Conservation (phyloP, 768 basidiomycete species). For the Tylopilus vinaceipallidus region DNA sequence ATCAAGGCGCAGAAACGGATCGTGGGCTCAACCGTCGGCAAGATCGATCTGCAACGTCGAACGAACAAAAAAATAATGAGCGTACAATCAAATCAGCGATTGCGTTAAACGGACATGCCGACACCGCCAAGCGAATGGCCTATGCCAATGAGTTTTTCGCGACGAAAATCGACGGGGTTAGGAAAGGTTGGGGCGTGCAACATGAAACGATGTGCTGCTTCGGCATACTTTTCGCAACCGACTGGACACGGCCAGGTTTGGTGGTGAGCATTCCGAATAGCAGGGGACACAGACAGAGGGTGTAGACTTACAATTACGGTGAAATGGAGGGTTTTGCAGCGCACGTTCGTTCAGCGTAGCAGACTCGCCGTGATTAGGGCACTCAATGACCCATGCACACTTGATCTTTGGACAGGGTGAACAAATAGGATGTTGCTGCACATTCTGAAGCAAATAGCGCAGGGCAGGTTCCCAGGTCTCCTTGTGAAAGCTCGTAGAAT, state of each 20-base stretch:
- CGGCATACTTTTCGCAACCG: constrained; percentile 62
- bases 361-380: constrained; percentile 71
- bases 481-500: constrained; percentile 74
- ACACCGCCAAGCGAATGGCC: constrained; percentile 71
- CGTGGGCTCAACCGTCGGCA: constrained; percentile 46
- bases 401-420: constrained; percentile 19
- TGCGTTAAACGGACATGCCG: constrained; percentile 44
- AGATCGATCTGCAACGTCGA: constrained; percentile 44
- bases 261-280: background rate
- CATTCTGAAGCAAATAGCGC: constrained; percentile 42
- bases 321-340: constrained; percentile 43
- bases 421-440: background rate
- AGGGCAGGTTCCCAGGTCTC: constrained; percentile 70
- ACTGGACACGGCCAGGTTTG: constrained; percentile 35
- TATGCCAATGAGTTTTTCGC: constrained; percentile 55
- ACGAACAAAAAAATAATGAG: constrained; percentile 1
- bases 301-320: constrained; percentile 42
- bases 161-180: constrained; percentile 45
- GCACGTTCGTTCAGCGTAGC: constrained; percentile 50
- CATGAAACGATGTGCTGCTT: constrained; percentile 57
- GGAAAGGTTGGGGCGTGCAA: constrained; percentile 38
- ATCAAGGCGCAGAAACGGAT: constrained; percentile 51
- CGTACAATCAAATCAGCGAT: background rate
- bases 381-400: constrained; percentile 64
- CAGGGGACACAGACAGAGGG: background rate